Conservation (phyloP, 2,329 filamentous ascomycete species). For the Diaporthe batatas region DNA sequence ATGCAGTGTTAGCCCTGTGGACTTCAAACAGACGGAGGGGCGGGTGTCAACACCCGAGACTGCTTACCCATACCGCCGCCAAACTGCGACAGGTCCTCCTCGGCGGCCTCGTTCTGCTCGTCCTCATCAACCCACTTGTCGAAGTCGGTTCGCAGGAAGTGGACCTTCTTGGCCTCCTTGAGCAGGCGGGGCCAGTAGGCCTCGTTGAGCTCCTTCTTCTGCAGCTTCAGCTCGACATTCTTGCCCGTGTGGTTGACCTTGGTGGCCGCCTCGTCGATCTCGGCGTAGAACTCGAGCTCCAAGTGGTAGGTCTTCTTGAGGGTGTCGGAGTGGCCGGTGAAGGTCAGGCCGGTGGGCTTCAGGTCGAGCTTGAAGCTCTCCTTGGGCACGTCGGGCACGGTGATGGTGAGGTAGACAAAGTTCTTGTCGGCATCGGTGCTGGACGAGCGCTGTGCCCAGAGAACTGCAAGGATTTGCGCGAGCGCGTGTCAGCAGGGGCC, state of each 20-base stretch:
- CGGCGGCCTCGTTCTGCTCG: constrained; percentile 91
- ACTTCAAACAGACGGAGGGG: constrained; percentile 16
- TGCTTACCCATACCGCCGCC: constrained; percentile 72
- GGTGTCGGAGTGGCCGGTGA: constrained; percentile 84
- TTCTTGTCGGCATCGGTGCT: constrained; percentile 85
- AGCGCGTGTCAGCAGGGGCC: constrained; percentile 6
- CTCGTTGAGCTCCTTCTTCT: constrained; percentile 96
- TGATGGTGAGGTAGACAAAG: constrained; percentile 93
- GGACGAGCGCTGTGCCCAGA: constrained; percentile 98
- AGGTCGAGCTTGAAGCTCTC: constrained; percentile 85
- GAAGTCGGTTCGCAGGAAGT: constrained; percentile 99
- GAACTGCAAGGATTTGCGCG: constrained; percentile 69
- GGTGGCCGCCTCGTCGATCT: constrained; percentile 88
- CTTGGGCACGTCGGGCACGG: constrained; percentile 85
- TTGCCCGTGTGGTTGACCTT: constrained; percentile 91
- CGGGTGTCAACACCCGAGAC: constrained; percentile 29
- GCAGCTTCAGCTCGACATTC: constrained; percentile 89
- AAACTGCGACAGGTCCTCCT: constrained; percentile 82
- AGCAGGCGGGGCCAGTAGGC: constrained; percentile 97
- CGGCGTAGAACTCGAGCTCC: constrained; percentile 87
- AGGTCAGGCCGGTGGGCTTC: constrained; percentile 80
- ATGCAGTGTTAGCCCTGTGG: constrained; percentile 42
- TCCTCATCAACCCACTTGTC: constrained; percentile 99
- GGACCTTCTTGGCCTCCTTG: constrained; percentile 89
- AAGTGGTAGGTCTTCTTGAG: constrained; percentile 91